Evolutionary conservation across 345 rosid genomes (phyloP).

Genomic region (Eucalyptus viminalis): DNA sequence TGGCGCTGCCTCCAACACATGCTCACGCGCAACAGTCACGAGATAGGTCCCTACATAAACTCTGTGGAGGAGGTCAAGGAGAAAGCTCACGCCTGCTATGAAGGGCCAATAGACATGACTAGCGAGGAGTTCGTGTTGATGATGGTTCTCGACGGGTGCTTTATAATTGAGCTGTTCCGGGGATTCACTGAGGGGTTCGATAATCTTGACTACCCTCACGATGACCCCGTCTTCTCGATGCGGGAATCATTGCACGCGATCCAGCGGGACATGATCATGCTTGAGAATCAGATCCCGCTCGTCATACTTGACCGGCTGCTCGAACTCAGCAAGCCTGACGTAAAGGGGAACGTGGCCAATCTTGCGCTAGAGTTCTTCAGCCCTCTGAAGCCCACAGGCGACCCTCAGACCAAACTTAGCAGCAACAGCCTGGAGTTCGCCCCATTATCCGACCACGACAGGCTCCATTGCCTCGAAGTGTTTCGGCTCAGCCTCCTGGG

Average conservation of each 20-base stretch:
- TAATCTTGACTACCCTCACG: constrained; percentile 46
- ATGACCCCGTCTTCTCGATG: constrained; percentile 74
- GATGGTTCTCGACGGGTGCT: constrained; percentile 10
- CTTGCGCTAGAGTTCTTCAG: constrained; percentile 59
- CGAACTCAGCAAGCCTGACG: constrained; percentile 25
- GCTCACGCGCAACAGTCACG: constrained; percentile 41
- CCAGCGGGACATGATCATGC: constrained; percentile 82
- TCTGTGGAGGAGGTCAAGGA: constrained; percentile 52
- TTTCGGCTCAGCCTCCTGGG: too few relatives aligned
- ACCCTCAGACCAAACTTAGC: too few relatives aligned
- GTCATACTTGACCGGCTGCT: constrained; percentile 45
- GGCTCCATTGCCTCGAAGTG: too few relatives aligned
- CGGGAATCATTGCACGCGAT: constrained; percentile 76
- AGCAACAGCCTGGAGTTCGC: too few relatives aligned
- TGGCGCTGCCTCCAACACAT: constrained; percentile 64
- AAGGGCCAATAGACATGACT: constrained; percentile 29
- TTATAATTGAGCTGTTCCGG: constrained; percentile 51
- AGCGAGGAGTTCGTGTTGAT: constrained; percentile 68
- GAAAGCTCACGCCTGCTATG: constrained; percentile 50
- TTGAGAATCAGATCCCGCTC: constrained; percentile 9
- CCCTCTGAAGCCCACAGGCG: constrained; percentile 39
- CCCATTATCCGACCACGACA: rapidly evolving
- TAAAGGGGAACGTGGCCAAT: constrained; percentile 39
- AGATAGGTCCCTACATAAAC: constrained; percentile 35
- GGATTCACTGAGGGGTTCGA: constrained; percentile 59